A percentile compares a stretch with the other conserved stretches of the same genome.
These are phyloP conservation scores for Colletotrichum eremochloae DNA, from an alignment of 2,329 filamentous ascomycete species.

Conservation along the genomic window DNA sequence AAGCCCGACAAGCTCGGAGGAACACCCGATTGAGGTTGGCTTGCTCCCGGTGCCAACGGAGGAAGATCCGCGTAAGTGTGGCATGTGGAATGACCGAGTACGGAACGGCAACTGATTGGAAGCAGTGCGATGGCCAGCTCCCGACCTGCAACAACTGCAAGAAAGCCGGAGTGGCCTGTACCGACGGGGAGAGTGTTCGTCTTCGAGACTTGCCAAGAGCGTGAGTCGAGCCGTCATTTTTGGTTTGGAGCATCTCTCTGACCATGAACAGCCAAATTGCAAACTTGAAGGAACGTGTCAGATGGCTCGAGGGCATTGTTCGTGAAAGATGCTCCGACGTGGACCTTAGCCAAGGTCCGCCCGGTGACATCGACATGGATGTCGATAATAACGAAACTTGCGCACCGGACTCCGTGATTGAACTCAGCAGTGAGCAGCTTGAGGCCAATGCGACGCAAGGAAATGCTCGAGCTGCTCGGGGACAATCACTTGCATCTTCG, in stretches of 20 bases:
- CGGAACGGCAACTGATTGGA: slow-evolving; percentile 15
- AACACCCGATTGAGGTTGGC: slow-evolving; percentile 47
- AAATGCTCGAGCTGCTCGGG: background rate
- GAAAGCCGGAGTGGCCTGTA: slow-evolving; percentile 56
- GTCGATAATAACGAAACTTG: slow-evolving; percentile 22
- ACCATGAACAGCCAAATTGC: slow-evolving; percentile 44
- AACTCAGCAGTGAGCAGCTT: slow-evolving; percentile 25
- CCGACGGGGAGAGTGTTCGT: slow-evolving; percentile 59
- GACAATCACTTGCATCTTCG: background rate
- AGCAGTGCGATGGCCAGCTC: slow-evolving; percentile 59
- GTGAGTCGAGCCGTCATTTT: slow-evolving; percentile 46
- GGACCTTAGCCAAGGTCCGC: slow-evolving; percentile 49
- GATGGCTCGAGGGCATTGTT: slow-evolving; percentile 62
- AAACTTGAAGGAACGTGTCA: slow-evolving; percentile 56
- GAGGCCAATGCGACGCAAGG: slow-evolving; percentile 36
- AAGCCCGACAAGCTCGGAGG: slow-evolving; percentile 44
- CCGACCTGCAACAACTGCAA: slow-evolving; percentile 59
- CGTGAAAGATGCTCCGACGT: slow-evolving; percentile 57
- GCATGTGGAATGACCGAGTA: background rate
- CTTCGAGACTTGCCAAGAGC: slow-evolving; percentile 57
- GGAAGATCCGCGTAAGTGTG: slow-evolving; percentile 61
- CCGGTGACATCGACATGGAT: slow-evolving; percentile 17
- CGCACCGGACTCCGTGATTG: slow-evolving; percentile 36
- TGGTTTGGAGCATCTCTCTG: background rate
- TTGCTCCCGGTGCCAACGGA: slow-evolving; percentile 57